Evolutionary conservation across 306 rosid species (phyloP), one percentile per base, ranked within the genome.

Genomic region (Crataegus laevigata): DNA sequence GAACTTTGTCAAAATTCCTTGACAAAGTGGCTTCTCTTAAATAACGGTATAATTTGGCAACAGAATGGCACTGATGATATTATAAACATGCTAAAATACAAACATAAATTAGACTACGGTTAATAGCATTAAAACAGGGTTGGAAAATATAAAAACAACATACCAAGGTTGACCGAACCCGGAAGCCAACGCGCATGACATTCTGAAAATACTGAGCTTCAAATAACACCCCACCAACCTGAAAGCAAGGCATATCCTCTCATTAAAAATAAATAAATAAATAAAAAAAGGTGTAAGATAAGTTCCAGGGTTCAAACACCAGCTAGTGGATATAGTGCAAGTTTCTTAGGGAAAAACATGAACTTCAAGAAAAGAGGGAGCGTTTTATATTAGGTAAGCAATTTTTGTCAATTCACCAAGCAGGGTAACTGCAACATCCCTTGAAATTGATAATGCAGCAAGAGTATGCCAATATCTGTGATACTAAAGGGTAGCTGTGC

Each of bases 151-250:
- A 15, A 50, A 17, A 17, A 5, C 54, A 15, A 50, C 28, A 28
- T 90, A 94, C 99, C 99, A 94, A 76, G 62, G 99, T 90, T 72
- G 99, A 84, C 76, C 96, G 86, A 72, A 94, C 79, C 76, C 96
- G 84, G 34, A 8, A 94, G 77, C 96, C 99, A 86, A 89, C 92
- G 42, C 99, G 96, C 93, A 94, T 92, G 71, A 90, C 97, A 80
- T 94, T 92, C 85, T 94, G 99, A 85, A 94, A 94, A 84, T 94
- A 94, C 72, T 94, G 99, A 78, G 96, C 99, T 90, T 94, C 99
- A 69, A 60, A 88, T 80, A 94, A 80, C 63, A 94, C 99, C 64
- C 99, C 99, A 29, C 82, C 63, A 69, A 82, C 86, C 98, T 94
- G 84, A 17, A 73, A 71, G 29, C 72, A 62, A 71, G 19, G 32